Percentiles rank a stretch among this genome's conserved stretches.
These are phyloP conservation scores for Globisporangium rhizosaccharum DNA, from an alignment of 352 stramenopile species.

Conservation along the genomic window DNA sequence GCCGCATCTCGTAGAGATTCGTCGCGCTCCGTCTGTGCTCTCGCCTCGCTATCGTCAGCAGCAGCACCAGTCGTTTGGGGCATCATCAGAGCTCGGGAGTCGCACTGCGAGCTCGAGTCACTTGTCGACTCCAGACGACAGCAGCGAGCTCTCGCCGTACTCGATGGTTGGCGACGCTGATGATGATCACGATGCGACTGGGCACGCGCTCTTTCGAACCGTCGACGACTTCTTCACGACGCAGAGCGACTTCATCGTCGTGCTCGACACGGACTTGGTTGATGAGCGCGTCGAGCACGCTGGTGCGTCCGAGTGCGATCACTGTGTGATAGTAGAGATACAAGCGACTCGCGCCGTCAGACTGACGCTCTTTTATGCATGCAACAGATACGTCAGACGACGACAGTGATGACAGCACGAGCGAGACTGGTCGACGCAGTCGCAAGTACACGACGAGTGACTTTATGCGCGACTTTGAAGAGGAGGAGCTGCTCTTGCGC, in stretches of 20 bases:
- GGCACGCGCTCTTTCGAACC: slow-evolving; percentile 17
- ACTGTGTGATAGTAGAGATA: background rate
- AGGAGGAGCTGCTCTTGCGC: slow-evolving; percentile 39
- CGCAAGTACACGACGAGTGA: slow-evolving; percentile 71
- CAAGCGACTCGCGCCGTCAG: background rate
- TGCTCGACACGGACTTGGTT: slow-evolving; percentile 13
- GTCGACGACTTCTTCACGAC: slow-evolving; percentile 64
- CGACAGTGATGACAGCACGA: slow-evolving; percentile 41
- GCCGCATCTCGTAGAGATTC: slow-evolving; percentile 41
- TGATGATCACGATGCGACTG: slow-evolving; percentile 8
- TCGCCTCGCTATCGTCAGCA: slow-evolving; percentile 19
- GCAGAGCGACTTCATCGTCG: slow-evolving; percentile 30
- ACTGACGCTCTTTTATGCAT: background rate
- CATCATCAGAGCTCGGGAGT: background rate
- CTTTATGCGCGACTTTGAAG: slow-evolving; percentile 78
- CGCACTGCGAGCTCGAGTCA: slow-evolving; percentile 3
- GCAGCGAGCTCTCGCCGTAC: background rate
- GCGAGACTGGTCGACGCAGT: slow-evolving; percentile 31
- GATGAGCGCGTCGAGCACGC: slow-evolving; percentile 10
- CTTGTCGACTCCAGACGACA: slow-evolving; percentile 5
- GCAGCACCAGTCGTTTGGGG: slow-evolving; percentile 1
- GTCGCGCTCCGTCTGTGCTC: slow-evolving; percentile 32
- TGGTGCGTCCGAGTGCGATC: background rate
- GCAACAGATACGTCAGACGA: slow-evolving; percentile 24
- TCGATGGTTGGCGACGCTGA: slow-evolving; percentile 30